Evolutionary conservation across 2,329 filamentous ascomycete genomes (phyloP).

Genomic region (Cordyceps militaris): DNA sequence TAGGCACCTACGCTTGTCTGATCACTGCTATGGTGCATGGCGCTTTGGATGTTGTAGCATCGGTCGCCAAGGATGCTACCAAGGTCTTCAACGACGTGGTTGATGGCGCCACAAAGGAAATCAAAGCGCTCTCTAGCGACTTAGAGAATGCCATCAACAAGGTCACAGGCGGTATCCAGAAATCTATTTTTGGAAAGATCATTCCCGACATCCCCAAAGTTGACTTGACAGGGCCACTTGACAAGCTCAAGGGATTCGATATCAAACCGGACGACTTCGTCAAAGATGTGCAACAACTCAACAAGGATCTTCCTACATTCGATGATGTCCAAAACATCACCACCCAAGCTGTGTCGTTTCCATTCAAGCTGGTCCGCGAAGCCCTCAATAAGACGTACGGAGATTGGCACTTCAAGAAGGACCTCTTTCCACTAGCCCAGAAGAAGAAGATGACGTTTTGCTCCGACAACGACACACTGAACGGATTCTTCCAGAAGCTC

Average conservation of each 20-base stretch:
- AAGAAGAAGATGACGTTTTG: slow-evolving; percentile 85
- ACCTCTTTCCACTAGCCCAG: slow-evolving; percentile 71
- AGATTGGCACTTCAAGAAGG: slow-evolving; percentile 69
- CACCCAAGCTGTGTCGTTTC: slow-evolving; percentile 62
- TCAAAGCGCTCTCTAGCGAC: slow-evolving; percentile 51
- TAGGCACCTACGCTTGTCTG: slow-evolving; percentile 82
- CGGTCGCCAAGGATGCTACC: slow-evolving; percentile 46
- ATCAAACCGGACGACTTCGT: slow-evolving; percentile 62
- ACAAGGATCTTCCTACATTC: slow-evolving; percentile 75
- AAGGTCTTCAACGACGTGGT: slow-evolving; percentile 43
- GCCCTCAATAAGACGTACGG: slow-evolving; percentile 65
- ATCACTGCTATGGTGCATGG: slow-evolving; percentile 77
- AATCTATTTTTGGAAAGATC: slow-evolving; percentile 43
- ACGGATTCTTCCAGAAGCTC: slow-evolving; percentile 73
- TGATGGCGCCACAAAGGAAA: slow-evolving; percentile 47
- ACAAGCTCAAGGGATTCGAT: slow-evolving; percentile 61
- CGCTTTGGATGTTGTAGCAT: slow-evolving; percentile 60
- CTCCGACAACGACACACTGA: slow-evolving; percentile 73
- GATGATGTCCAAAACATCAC: slow-evolving; percentile 77
- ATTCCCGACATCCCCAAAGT: slow-evolving; percentile 42
- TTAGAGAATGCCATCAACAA: slow-evolving; percentile 42
- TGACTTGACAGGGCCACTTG: slow-evolving; percentile 58
- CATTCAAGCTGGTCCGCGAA: slow-evolving; percentile 73
- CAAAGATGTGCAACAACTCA: slow-evolving; percentile 62
- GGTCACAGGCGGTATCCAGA: slow-evolving; percentile 37